Conservation (phyloP, 192 early-diverging fungal species). For the Obelidium mucronatum region DNA sequence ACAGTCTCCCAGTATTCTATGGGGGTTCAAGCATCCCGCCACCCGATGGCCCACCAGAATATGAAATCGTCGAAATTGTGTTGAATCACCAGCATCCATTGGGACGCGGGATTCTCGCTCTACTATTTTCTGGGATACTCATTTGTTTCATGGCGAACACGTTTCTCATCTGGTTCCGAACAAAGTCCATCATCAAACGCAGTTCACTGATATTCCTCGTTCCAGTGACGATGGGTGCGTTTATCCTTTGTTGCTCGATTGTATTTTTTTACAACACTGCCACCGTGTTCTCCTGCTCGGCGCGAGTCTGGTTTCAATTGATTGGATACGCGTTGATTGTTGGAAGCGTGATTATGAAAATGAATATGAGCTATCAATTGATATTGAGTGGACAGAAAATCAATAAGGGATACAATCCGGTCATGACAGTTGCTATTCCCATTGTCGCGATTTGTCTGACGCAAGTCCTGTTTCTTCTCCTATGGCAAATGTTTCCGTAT, state of each 20-base stretch:
- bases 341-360: neutral
- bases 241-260: neutral
- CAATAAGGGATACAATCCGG: neutral
- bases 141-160: neutral
- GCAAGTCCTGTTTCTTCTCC: too few species aligned
- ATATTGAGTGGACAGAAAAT: conserved; percentile 2
- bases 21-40: conserved; percentile 3
- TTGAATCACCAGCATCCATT: neutral
- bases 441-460: neutral
- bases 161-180: neutral
- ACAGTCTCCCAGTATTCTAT: conserved; percentile 1
- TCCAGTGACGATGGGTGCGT: neutral
- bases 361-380: neutral
- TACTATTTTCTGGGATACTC: neutral
- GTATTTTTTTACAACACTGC: neutral
- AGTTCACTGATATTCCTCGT: neutral
- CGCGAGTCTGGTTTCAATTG: neutral
- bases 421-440: neutral
- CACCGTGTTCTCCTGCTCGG: neutral
- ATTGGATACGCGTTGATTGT: neutral
- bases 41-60: neutral
- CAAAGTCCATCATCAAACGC: neutral
- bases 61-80: neutral
- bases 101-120: neutral
- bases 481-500: too few species aligned